Percentiles rank a stretch among this genome's conserved stretches.
These are phyloP conservation scores for Piromyces finnis DNA, from an alignment of 192 early-diverging fungal species.

Conservation along the genomic window DNA sequence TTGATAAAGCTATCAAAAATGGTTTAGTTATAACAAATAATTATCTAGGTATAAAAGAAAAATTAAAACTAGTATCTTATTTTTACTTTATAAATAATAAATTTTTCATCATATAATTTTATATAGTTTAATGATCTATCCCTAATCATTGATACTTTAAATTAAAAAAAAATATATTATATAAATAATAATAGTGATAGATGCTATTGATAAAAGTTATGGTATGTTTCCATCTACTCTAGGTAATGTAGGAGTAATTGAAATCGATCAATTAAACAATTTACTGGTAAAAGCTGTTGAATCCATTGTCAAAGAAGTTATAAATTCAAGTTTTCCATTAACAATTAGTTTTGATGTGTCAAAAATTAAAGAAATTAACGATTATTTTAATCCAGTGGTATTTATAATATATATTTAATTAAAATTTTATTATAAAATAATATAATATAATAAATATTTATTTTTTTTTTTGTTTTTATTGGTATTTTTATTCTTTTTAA, in stretches of 20 bases:
- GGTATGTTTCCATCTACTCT: slow-evolving; percentile 10
- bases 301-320: background rate
- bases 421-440: no score
- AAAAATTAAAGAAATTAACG: background rate
- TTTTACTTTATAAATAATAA: no score
- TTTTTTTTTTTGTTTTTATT: background rate
- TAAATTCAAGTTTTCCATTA: background rate
- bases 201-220: slow-evolving; percentile 7
- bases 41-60: slow-evolving; percentile 1
- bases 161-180: background rate
- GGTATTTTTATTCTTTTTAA: no score
- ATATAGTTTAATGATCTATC: no score
- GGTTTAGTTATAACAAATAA: slow-evolving; percentile 1
- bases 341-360: background rate
- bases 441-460: no score
- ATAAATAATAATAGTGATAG: background rate
- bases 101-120: no score
- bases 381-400: background rate
- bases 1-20: background rate
- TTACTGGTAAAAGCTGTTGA: background rate
- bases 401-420: no score
- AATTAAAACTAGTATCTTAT: no score
- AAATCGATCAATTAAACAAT: background rate
- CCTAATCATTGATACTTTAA: no score
- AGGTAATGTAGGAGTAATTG: slow-evolving; percentile 12